A percentile compares a stretch with the other conserved stretches of the same genome.
These are phyloP conservation scores for Trichoderma pleuroti DNA, from an alignment of 2,329 filamentous ascomycete genomes.

Conservation along the genomic window DNA sequence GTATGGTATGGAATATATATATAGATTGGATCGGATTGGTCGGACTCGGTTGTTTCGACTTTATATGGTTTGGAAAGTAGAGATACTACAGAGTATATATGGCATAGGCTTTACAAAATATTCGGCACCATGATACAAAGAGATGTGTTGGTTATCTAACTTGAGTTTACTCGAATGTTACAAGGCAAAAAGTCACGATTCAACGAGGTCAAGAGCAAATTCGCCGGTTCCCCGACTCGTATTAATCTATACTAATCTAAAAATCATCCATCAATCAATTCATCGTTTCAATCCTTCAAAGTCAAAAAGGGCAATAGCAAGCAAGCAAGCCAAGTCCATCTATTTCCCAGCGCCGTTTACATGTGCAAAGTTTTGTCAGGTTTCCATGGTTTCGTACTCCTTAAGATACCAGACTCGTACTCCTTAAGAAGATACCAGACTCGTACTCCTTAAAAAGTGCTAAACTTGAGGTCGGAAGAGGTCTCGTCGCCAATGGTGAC, in stretches of 20 bases:
- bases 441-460: not conserved
- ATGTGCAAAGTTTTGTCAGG: not conserved
- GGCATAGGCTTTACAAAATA: not conserved
- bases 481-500: slow-evolving; percentile 28
- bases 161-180: not conserved
- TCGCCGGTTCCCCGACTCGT: not conserved
- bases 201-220: not conserved
- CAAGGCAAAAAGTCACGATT: not conserved
- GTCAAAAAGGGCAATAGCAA: not conserved
- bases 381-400: not conserved
- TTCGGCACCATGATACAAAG: not conserved
- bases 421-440: slow-evolving; percentile 11
- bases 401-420: slow-evolving; percentile 12
- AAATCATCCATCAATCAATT: not conserved
- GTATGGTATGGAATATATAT: not conserved
- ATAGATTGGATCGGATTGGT: not conserved
- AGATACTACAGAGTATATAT: not conserved
- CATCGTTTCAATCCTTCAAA: not conserved
- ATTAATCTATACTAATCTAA: not conserved
- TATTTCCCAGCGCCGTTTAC: not conserved
- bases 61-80: not conserved
- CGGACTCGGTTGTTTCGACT: not conserved
- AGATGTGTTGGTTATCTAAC: not conserved
- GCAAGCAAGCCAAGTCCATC: not conserved
- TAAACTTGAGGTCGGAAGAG: slow-evolving; percentile 24